Evolutionary conservation across 768 basidiomycete species (phyloP).

Genomic region (Tremella fuciformis): DNA sequence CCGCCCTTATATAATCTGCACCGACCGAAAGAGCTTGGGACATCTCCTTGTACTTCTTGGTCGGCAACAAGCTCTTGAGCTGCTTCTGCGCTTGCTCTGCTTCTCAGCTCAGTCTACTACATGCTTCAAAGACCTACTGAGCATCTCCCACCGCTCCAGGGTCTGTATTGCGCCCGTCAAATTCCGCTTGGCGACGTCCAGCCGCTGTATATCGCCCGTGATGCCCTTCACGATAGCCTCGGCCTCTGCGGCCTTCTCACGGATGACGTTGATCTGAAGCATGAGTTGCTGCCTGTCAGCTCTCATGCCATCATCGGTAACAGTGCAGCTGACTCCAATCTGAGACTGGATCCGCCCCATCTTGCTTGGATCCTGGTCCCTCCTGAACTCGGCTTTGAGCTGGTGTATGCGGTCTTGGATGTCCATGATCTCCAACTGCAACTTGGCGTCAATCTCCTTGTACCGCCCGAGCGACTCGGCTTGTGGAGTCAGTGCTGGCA

Average conservation of each 20-base stretch:
- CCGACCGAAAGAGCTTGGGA: conserved; percentile 74
- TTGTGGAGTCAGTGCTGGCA: conserved; percentile 53
- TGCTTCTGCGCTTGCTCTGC: conserved; percentile 78
- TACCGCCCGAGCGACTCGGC: conserved; percentile 73
- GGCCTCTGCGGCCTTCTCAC: conserved; percentile 94
- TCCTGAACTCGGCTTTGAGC: conserved; percentile 65
- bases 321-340: conserved; percentile 68
- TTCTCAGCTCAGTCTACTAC: conserved; percentile 2
- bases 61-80: conserved; percentile 71
- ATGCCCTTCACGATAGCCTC: conserved; percentile 94
- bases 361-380: conserved; percentile 78
- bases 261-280: conserved; percentile 90
- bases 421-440: conserved; percentile 67
- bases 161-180: conserved; percentile 84
- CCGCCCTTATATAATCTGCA: conserved; percentile 30
- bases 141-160: conserved; percentile 85
- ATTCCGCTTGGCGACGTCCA: conserved; percentile 92
- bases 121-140: conserved; percentile 61
- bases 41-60: conserved; percentile 77
- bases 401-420: conserved; percentile 69
- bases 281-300: conserved; percentile 69
- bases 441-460: conserved; percentile 65
- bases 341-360: conserved; percentile 93
- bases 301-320: background rate
- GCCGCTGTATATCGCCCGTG: conserved; percentile 90